Evolutionary conservation across 257 asterid genomes (phyloP).

Genomic region (Forsythia viridissima): DNA sequence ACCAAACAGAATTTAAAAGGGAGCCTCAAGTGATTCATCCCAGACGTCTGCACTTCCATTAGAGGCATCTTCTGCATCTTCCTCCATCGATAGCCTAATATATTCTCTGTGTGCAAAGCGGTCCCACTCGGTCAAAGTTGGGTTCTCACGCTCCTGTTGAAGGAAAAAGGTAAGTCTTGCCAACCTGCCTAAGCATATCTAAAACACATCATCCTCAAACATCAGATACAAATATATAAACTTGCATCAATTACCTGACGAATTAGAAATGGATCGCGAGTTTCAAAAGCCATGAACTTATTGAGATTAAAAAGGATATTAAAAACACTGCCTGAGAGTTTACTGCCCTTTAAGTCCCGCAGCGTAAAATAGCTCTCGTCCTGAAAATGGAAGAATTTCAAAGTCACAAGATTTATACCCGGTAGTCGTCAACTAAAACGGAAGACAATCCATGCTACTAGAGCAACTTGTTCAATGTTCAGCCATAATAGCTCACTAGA

Average conservation of each 20-base stretch:
- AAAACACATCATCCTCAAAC: constrained; percentile 5
- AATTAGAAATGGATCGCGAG: constrained; percentile 98
- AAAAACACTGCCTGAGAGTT: constrained; percentile 85
- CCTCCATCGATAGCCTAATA: constrained; percentile 99
- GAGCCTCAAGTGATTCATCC: constrained; percentile 99
- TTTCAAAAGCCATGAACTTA: constrained; percentile 99
- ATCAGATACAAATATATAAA: not conserved
- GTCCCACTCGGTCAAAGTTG: constrained; percentile 98
- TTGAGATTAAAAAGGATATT: constrained; percentile 96
- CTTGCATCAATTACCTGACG: constrained; percentile 72
- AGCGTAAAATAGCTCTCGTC: constrained; percentile 81
- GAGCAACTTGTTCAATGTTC: constrained; percentile 9
- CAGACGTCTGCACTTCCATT: constrained; percentile 99
- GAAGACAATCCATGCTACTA: not conserved
- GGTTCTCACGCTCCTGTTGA: constrained; percentile 97
- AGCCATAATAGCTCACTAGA: constrained; percentile 11
- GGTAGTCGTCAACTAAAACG: constrained; percentile 1
- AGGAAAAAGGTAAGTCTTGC: constrained; percentile 4
- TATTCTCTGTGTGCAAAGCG: constrained; percentile 99
- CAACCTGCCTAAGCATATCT: constrained; percentile 12
- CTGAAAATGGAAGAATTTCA: constrained; percentile 49
- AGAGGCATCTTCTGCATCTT: constrained; percentile 99
- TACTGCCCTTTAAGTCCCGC: constrained; percentile 86
- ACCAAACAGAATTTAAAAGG: constrained; percentile 74
- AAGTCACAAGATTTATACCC: constrained; percentile 16